Base-by-base conservation (phyloP, 179 eudicot species). In the Beta corolliflora region DNA sequence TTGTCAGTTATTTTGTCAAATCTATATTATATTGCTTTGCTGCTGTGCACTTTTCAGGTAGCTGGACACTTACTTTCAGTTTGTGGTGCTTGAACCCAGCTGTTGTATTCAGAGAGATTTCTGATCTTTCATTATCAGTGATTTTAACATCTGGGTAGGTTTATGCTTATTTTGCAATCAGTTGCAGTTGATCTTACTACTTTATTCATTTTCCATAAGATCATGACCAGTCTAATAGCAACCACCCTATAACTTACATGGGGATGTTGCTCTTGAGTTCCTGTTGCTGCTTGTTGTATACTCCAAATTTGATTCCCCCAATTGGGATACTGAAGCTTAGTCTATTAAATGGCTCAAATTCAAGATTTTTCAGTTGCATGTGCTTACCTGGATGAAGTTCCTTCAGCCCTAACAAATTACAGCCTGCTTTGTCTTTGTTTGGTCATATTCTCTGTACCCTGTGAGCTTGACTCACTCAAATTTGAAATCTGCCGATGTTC, bases 71-170 rank as follows among this genome's bases (percentile, higher is more conserved):
- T 88, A 85, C 91, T 70, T 86, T 95, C 77, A 91, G 92, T 87
- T 83, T 95, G 84, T 94, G 97, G 97, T 95, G 98, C 93, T 86
- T 95, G 91, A 91, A 92, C 84, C 99, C 99, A 84, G 91, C 95
- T 85, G 93, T 95, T 68, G 93, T 94, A 73, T 95, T 95, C 84
- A 92, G 83, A 85, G 90, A 85, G 46, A 87, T 95, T 78, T 89
- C 98, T 67, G 90, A 92, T 78, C 86, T 85, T 80, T 89, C 95
- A 77, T 87, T 94, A 74, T 93, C 99, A 48, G 99, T 95, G 85
- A 89, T 95, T 81, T 80, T 95, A 76, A 92, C 99, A 77, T 95
- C 99, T 52, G 99, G 99, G 99, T 95, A 89, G 67, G 93, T 83
- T 11, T 70, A 65, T 71, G 10, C 54, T 61, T 73, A 21, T 21